Conservation (phyloP, 73 alveolate genomes). For the Stentor coeruleus region DNA sequence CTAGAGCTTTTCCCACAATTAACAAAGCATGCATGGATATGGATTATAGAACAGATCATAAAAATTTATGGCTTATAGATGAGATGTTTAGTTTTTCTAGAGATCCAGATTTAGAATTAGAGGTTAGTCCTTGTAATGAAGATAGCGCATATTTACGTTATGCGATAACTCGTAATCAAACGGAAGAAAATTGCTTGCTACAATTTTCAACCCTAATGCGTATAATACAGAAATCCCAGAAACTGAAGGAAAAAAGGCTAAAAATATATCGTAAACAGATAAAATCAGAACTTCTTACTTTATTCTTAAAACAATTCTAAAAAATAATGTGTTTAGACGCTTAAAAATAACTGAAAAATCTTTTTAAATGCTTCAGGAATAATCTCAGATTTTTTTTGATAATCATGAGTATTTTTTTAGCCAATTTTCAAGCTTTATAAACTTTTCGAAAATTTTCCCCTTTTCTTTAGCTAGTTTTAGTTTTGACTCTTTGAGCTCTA, state of each 20-base stretch:
- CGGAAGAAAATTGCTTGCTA: neutral
- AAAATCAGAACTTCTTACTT: too few species aligned
- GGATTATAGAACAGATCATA: too few species aligned
- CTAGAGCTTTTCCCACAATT: neutral
- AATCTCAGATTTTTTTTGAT: neutral
- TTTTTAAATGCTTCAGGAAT: neutral
- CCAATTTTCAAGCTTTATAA: neutral
- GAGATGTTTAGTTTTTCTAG: too few species aligned
- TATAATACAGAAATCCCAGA: neutral
- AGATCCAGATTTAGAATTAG: too few species aligned
- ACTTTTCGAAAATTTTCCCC: neutral
- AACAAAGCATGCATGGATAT: neutral
- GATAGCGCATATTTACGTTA: too few species aligned
- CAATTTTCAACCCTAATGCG: neutral
- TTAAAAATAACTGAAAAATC: too few species aligned
- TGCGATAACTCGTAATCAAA: neutral
- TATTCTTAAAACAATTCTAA: too few species aligned
- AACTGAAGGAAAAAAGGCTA: neutral
- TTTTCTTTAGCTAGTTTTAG: neutral
- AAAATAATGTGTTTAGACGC: too few species aligned
- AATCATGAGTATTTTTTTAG: too few species aligned
- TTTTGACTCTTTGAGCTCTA: neutral
- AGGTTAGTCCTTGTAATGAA: too few species aligned
- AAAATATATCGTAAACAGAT: too few species aligned
- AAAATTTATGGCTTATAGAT: too few species aligned